Evolutionary conservation across 129 eudicot genomes (phyloP), one percentile per base, ranked within the genome.

Genomic region (Logfia minima): DNA sequence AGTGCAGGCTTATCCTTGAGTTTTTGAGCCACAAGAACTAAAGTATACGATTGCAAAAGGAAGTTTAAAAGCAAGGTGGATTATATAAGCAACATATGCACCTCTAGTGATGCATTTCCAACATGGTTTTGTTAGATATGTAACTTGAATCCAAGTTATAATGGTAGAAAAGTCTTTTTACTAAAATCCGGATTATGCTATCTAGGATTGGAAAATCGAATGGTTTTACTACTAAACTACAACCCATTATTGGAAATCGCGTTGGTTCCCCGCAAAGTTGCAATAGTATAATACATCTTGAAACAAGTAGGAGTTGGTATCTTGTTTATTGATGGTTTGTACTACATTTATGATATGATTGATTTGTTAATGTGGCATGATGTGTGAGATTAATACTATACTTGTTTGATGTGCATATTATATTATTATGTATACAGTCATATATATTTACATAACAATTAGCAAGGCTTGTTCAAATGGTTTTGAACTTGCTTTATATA

Each of bases 1-100:
- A 7, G 35, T 75, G 52, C 82, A 56, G 72, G 94, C 90, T 24
- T 94, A 87, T 79, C 85, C 93, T 13, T 79, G 75, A 71, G 70
- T 73, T 48, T 68, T 39, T 68, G 75, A 66, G 66, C 53, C 10
- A 2, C 21, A 70, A 60, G 52, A 70, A 29, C 14, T 61, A 35
- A 21, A 11, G 10, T 51, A 72, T 18, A 72, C 73, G 11, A 2
- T 32, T 62, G 51, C 52, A n/a, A 14, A 9, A 34, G 2, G 58
- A 70, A 28, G 24, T 1, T 13, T 45, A 41, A 8, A 8, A 26
- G 64, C 16, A 29, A 43, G 75, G 52, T 10, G 51, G 68, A 75
- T 41, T 4, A 63, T 56, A 32, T 61, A 61, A 24, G 34, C 55
- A 68, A 68, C 72, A 0, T 66, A 66, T 34, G 71, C 73, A 11